Evolutionary conservation across 1,284 basidiomycete species (phyloP).

Genomic region (Schizophyllum amplum): DNA sequence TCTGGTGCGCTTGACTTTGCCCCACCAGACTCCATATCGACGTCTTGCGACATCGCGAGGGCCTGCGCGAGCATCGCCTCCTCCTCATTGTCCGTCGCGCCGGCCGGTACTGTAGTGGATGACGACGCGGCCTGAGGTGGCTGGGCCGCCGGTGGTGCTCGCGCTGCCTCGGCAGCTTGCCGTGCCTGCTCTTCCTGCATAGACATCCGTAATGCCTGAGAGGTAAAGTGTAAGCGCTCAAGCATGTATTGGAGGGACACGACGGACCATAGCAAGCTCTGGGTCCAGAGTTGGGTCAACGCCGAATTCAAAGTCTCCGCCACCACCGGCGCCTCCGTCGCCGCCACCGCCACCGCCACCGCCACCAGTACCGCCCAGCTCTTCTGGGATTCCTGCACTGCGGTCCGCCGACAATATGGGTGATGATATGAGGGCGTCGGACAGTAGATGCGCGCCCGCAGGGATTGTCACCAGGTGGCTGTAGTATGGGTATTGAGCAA

Average conservation of each 20-base stretch:
- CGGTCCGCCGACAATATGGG: constrained; percentile 80
- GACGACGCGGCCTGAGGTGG: constrained; percentile 22
- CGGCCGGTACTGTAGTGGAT: constrained; percentile 23
- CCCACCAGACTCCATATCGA: constrained; percentile 27
- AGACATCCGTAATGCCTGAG: constrained; percentile 91
- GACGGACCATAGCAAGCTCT: constrained; percentile 87
- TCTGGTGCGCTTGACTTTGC: constrained; percentile 8
- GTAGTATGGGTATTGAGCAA: constrained; percentile 1
- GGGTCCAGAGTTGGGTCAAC: constrained; percentile 95
- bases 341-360: constrained; percentile 37
- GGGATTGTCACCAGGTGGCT: constrained; percentile 84
- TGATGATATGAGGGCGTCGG: constrained; percentile 78
- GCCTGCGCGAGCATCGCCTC: constrained; percentile 60
- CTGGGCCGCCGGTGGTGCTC: constrained; percentile 22
- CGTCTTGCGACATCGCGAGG: constrained; percentile 47
- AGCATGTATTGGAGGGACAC: neutral
- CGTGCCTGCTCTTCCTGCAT: constrained; percentile 95
- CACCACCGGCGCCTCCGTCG: too few relatives aligned
- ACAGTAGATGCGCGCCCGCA: constrained; percentile 73
- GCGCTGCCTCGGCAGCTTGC: constrained; percentile 55
- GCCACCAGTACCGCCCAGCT: constrained; percentile 22
- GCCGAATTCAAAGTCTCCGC: constrained; percentile 75
- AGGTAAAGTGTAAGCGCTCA: neutral
- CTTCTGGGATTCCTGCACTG: constrained; percentile 55
- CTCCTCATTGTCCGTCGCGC: constrained; percentile 38